These are phyloP conservation scores for Narthecium ossifragum DNA, from an alignment of 106 monocot species.

Conservation along the genomic window DNA sequence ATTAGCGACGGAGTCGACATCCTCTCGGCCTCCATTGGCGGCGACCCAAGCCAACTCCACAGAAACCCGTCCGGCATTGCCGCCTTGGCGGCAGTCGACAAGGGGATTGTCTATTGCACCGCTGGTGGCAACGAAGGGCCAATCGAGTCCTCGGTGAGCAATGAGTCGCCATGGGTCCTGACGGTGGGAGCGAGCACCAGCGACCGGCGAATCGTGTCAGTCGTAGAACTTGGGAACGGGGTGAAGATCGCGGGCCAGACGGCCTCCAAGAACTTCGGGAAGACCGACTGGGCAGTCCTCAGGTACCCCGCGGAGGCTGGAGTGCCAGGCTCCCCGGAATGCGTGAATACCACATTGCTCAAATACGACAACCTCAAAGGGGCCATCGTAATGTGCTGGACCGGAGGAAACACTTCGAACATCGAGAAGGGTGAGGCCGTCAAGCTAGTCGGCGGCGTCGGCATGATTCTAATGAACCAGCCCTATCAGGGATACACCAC, in stretches of 20 bases:
- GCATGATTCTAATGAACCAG: slow-evolving; percentile 16
- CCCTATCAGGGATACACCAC: neutral
- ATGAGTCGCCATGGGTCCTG: neutral
- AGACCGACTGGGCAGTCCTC: too few species aligned
- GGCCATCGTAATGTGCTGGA: slow-evolving; percentile 12
- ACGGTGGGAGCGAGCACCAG: neutral
- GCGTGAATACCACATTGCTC: too few species aligned
- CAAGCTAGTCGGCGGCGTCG: slow-evolving; percentile 2
- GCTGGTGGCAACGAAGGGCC: neutral
- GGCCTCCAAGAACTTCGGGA: too few species aligned
- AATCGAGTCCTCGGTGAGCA: neutral
- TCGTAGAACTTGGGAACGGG: neutral
- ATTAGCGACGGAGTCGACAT: slow-evolving; percentile 21
- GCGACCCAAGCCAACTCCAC: too few species aligned
- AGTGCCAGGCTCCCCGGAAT: too few species aligned
- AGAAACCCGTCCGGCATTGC: neutral
- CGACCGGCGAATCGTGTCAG: neutral
- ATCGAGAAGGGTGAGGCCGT: neutral
- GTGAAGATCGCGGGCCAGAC: too few species aligned
- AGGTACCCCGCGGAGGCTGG: too few species aligned
- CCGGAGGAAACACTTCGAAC: neutral
- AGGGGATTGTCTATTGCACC: neutral
- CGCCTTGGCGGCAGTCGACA: neutral
- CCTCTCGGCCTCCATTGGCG: slow-evolving; percentile 16
- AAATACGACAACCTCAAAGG: neutral